Evolutionary conservation across 1,284 basidiomycete species (phyloP).

Genomic region (Ganoderma multipileum): DNA sequence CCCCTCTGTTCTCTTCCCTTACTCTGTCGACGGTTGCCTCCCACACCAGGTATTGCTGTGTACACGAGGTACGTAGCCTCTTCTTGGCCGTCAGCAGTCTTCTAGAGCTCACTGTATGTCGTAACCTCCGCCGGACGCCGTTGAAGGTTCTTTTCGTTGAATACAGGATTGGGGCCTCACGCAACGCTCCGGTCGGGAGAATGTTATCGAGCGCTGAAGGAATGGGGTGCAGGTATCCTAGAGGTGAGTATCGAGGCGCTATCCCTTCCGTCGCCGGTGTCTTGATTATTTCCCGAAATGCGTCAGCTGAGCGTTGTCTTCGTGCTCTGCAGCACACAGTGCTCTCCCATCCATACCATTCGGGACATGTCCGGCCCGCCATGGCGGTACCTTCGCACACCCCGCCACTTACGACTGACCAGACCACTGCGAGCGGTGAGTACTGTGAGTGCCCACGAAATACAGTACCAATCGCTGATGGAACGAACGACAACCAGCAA

Average conservation of each 20-base stretch:
- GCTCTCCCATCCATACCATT: neutral
- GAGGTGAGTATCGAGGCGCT: neutral
- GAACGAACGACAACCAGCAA: neutral
- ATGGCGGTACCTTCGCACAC: neutral
- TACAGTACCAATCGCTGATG: neutral
- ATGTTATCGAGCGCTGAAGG: neutral
- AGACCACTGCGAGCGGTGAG: neutral
- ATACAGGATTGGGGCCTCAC: neutral
- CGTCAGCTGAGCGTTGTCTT: neutral
- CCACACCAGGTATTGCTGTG: neutral
- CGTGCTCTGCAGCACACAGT: neutral
- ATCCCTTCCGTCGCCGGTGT: neutral
- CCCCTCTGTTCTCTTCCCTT: neutral
- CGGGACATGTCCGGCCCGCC: neutral
- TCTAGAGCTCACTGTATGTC: neutral
- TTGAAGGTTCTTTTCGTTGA: neutral
- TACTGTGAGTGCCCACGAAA: neutral
- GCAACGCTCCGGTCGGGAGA: neutral
- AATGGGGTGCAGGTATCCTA: neutral
- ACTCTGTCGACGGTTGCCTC: neutral
- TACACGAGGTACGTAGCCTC: neutral
- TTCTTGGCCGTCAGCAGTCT: neutral
- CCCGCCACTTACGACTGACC: neutral
- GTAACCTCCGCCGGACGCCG: neutral
- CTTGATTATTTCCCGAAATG: neutral